Base-by-base conservation (phyloP, 345 rosid genomes). In the Noccaea bulbosa region DNA sequence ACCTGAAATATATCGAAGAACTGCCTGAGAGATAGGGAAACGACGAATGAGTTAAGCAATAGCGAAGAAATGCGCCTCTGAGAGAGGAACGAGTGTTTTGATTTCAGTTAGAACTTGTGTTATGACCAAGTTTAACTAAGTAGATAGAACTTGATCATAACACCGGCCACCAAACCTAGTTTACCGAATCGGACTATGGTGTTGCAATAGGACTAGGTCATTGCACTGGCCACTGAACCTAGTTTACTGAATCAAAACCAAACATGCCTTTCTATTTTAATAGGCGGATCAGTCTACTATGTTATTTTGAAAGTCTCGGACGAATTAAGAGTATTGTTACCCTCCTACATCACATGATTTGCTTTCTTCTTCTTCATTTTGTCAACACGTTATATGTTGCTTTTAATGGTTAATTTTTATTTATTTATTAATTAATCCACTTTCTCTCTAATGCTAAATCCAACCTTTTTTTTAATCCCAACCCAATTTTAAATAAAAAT, bases 331-430 rank as follows among this genome's bases (percentile, higher is more conserved):
- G 16, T 11, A 40, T 5, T 11, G 6, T 12, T 62, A 46, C 33
- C 43, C 44, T 17, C 22, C 14, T 37, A 11, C 8, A 12, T 50
- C 58, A 65, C 59, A 38, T 65, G 69, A 49, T 37, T 3, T 50
- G 24, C 14, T 38, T 49, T 8, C 50, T 46, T 30, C 17, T 53
- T 5, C 11, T 12, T 16, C 22, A 17, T 62, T 2, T 46, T 37
- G 59, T 27, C 70, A 40, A 51, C 50, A 38, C 50, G 11, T 66
- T 60, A 66, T 51, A 39, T 38, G 22, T 49, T 65, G 47, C 14
- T 8, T 65, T n/a, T n/a, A 43, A n/a, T 44, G 17, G 49, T 45
- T 14, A 37, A 5, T 4, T 20, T 49, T 6, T 5, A n/a, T n/a
- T 7, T 12, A 3, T 50, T 49, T 20, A 20, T 17, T 17, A 17